Percentiles rank a stretch among this genome's conserved stretches.
Conservation (phyloP, 2,329 filamentous ascomycete genomes). For the Phymatotrichopsis omnivora region DNA sequence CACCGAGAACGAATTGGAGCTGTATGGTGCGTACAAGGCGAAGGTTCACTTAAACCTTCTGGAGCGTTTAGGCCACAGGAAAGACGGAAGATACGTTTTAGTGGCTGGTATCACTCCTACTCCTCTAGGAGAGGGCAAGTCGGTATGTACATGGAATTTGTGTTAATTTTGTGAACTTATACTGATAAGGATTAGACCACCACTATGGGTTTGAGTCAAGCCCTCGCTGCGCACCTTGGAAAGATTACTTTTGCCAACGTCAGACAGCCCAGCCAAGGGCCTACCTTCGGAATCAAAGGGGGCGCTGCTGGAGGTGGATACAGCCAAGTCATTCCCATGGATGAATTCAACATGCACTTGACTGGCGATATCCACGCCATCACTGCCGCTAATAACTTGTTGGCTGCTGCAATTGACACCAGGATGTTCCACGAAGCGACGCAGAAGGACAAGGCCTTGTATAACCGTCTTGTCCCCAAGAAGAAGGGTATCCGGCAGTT, state of each 20-base stretch:
- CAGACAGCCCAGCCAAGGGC: slow-evolving; percentile 89
- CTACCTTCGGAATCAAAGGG: slow-evolving; percentile 98
- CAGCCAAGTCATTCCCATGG: slow-evolving; percentile 99
- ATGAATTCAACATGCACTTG: slow-evolving; percentile 96
- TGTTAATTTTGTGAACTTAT: neutral
- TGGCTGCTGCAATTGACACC: slow-evolving; percentile 93
- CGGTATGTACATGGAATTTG: slow-evolving; percentile 36
- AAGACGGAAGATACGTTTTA: slow-evolving; percentile 81
- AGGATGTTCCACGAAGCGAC: slow-evolving; percentile 97
- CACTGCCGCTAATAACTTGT: slow-evolving; percentile 89
- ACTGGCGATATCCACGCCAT: slow-evolving; percentile 98
- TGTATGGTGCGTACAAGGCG: slow-evolving; percentile 89
- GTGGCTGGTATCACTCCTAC: slow-evolving; percentile 95
- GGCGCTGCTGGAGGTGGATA: slow-evolving; percentile 95
- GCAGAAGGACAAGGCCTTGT: slow-evolving; percentile 81
- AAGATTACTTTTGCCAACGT: slow-evolving; percentile 93
- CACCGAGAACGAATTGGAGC: slow-evolving; percentile 77
- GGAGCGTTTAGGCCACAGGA: slow-evolving; percentile 74
- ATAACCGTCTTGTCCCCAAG: slow-evolving; percentile 71
- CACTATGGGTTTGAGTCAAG: slow-evolving; percentile 89
- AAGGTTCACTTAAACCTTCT: slow-evolving; percentile 81
- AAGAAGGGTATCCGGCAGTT: slow-evolving; percentile 89
- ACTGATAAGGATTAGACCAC: slow-evolving; percentile 56
- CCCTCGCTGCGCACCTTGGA: slow-evolving; percentile 76
- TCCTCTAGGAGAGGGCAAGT: slow-evolving; percentile 93